Evolutionary conservation across 768 basidiomycete species (phyloP), one percentile per base, ranked within the genome.

Genomic region (Boletus rufocinnamomeus): DNA sequence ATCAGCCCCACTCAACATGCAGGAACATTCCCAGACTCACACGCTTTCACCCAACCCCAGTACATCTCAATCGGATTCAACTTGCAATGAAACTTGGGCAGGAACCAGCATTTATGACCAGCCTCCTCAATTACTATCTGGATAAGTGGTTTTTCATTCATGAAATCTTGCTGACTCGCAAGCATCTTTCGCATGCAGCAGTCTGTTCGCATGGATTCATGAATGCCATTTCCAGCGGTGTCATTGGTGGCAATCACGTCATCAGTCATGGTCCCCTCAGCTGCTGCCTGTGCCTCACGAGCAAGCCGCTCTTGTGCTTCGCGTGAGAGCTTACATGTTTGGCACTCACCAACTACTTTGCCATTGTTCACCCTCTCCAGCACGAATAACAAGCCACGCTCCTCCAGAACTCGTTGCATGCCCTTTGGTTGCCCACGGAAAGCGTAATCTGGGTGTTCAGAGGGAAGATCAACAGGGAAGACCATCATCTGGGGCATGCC

Each of bases 91-190:
- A n/a, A n/a, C n/a, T n/a, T n/a, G n/a, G n/a, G n/a, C n/a, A 72
- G 56, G 51, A 77, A 76, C 6, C 71, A 58, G 25, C 69, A 71
- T 21, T 54, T 17, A 50, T 75, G 70, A 0, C 74, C 73, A 13
- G 63, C 54, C 1, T 47, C 46, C 40, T 61, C 61, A 50, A 71
- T 68, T 2, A 63, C 10, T 0, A 23, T 28, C 54, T 67, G 58
- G 13, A 75, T 56, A 59, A 70, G 60, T 21, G 64, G 66, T 32
- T 30, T 16, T 44, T 71, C 62, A 35, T 64, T 48, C 2, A 0
- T 13, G 48, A 74, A 75, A 46, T 75, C 72, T 28, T 35, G 34
- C 51, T 75, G 71, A 50, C 65, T 57, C 14, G 58, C 63, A 21
- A 75, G 52, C 32, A 73, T 58, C 16, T 63, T 58, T 7, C 56